Base-by-base conservation (phyloP, 805 yeast genomes). In the Yamadazyma phyllophila region DNA sequence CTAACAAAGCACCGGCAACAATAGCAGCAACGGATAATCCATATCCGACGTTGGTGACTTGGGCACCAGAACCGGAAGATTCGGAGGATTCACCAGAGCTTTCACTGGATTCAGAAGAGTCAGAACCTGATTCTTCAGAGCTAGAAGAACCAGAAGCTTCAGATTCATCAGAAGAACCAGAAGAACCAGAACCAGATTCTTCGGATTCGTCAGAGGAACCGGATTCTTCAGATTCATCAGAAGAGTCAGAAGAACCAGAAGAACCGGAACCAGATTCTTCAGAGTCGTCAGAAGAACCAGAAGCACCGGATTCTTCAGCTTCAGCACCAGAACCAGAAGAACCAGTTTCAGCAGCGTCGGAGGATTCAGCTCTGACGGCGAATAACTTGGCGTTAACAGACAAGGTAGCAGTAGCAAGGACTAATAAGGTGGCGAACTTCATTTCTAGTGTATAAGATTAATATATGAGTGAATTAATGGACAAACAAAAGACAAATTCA, bases 1-100 rank as follows among this genome's bases (percentile, higher is more conserved):
- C 42, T 40, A 51, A 51, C 42, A 51, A 43, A 39, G 50, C 36
- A 38, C 55, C 55, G 26, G 54, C 54, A 39, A 48, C 46, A 2
- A 51, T 9, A 38, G 53, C 52, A 32, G 38, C 52, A 13, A 45
- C 34, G 13, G 47, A 30, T 34, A 46, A 44, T 11, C 50, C 53
- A 26, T 41, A 36, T 43, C 53, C 53, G 29, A 39, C 53, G 26
- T 36, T 8, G 26, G 26, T 17, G 36, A 31, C 39, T 27, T 33
- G 43, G 36, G 46, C 53, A 40, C 43, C 43, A 37, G 27, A 31
- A 15, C 26, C 36, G 15, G 46, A 42, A n/a, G 39, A 33, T 17
- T 31, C 39, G n/a, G 47, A 16, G 17, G 41, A 29, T 13, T 24
- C 32, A 20, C 24, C 24, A 14, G 50, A 35, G 13, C 46, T 13